A percentile compares a stretch with the other conserved stretches of the same genome.
Evolutionary conservation across 192 early-diverging fungal genomes (phyloP).

Genomic region (Coemansia pectinata): DNA sequence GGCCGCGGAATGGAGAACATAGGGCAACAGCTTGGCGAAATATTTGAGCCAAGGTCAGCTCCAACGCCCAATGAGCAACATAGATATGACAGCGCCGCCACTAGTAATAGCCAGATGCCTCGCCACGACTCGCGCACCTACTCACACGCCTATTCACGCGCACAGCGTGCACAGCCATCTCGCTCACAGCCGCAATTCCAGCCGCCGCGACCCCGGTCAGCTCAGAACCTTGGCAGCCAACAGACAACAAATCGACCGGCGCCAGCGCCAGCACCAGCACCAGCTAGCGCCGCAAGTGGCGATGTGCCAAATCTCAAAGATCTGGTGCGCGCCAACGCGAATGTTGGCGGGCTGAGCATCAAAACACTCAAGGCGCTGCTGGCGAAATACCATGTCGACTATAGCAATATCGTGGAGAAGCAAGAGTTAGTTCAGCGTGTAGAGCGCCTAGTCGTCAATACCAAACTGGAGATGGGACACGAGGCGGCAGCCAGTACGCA

Average conservation of each 20-base stretch:
- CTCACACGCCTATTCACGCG: slow-evolving; percentile 14
- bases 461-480: slow-evolving; percentile 55
- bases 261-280: neutral
- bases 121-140: slow-evolving; percentile 22
- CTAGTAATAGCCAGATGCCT: neutral
- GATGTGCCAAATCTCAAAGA: slow-evolving; percentile 23
- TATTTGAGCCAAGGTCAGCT: slow-evolving; percentile 13
- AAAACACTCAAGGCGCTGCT: slow-evolving; percentile 71
- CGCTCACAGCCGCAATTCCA: slow-evolving; percentile 18
- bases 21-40: slow-evolving; percentile 21
- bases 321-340: slow-evolving; percentile 50
- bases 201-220: slow-evolving; percentile 20
- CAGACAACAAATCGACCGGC: neutral
- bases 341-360: slow-evolving; percentile 61
- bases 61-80: neutral
- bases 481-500: slow-evolving; percentile 21
- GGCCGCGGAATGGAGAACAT: slow-evolving; percentile 38
- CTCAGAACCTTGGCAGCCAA: slow-evolving; percentile 8
- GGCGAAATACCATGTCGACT: slow-evolving; percentile 64
- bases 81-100: neutral
- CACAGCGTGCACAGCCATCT: slow-evolving; percentile 10
- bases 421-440: slow-evolving; percentile 70
- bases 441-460: slow-evolving; percentile 63
- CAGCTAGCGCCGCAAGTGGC: neutral
- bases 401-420: slow-evolving; percentile 71